A percentile compares a stretch with the other conserved stretches of the same genome.
Evolutionary conservation across 495 filamentous ascomycete species (phyloP).

Genomic region (Aspergillus mulundensis): DNA sequence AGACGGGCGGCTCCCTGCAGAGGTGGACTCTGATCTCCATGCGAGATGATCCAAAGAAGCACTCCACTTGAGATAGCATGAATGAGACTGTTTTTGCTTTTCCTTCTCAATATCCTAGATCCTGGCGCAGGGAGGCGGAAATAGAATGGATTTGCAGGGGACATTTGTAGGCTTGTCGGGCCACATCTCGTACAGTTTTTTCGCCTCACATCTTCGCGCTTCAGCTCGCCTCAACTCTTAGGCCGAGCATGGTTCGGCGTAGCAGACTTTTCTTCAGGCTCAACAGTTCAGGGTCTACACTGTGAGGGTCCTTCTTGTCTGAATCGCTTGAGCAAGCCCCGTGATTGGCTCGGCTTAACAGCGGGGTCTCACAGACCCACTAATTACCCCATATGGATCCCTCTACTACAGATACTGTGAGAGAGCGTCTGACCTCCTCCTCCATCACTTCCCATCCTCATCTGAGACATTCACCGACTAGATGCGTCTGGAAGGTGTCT

Average conservation of each 20-base stretch:
- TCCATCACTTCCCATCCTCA: background rate
- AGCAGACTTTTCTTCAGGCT: background rate
- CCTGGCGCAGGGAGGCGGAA: background rate
- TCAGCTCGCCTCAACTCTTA: background rate
- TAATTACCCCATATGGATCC: background rate
- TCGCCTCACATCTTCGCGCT: background rate
- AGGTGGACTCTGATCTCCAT: background rate
- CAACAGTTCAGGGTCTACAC: background rate
- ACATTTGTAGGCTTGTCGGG: background rate
- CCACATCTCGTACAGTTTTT: background rate
- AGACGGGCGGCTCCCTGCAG: background rate
- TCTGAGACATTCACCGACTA: background rate
- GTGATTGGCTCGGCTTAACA: conserved; percentile 2
- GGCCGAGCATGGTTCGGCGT: background rate
- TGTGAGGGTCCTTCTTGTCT: background rate
- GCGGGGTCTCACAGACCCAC: background rate
- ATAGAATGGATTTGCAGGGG: background rate
- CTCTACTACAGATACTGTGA: background rate
- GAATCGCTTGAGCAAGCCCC: background rate
- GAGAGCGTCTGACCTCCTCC: background rate
- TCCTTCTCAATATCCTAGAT: background rate
- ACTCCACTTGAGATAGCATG: background rate
- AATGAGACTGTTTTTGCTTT: background rate
- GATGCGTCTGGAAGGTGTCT: background rate
- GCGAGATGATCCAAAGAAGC: background rate